A percentile compares a stretch with the other conserved stretches of the same genome.
These are phyloP conservation scores for Fomitopsis betulina DNA, from an alignment of 1,284 basidiomycete species.

Conservation along the genomic window DNA sequence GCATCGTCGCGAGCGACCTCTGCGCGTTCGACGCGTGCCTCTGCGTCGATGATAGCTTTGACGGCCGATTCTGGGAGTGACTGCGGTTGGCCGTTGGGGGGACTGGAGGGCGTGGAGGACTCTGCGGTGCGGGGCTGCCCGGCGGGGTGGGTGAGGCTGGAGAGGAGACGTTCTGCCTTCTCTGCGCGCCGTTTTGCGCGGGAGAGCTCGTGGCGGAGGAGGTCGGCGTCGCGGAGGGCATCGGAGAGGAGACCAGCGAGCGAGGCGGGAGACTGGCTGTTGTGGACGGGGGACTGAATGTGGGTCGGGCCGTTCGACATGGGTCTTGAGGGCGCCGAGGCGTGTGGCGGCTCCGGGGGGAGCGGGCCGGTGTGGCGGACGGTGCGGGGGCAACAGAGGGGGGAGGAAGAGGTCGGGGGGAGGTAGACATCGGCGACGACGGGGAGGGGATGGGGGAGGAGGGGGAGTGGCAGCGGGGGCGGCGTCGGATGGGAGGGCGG, in stretches of 20 bases:
- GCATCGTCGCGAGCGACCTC: conserved; percentile 56
- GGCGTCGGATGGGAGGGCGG: conserved; percentile 15
- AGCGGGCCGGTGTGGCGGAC: conserved; percentile 17
- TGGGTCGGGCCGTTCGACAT: conserved; percentile 9
- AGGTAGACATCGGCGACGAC: conserved; percentile 7
- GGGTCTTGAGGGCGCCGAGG: conserved; percentile 9
- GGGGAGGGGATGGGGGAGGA: conserved; percentile 1
- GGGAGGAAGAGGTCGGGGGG: conserved; percentile 15
- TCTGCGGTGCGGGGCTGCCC: conserved; percentile 5
- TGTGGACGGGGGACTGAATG: too few relatives aligned
- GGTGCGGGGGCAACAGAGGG: conserved; percentile 15
- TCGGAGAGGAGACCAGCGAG: conserved; percentile 54
- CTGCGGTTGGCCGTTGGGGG: conserved; percentile 2
- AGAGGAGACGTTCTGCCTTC: conserved; percentile 46
- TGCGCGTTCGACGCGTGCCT: conserved; percentile 43
- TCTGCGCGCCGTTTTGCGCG: conserved; percentile 40
- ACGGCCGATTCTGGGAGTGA: conserved; percentile 27
- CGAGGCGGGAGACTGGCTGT: conserved; percentile 33
- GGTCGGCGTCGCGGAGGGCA: conserved; percentile 46
- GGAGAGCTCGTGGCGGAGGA: conserved; percentile 45
- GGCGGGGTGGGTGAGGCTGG: conserved; percentile 21
- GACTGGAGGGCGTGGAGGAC: conserved; percentile 16
- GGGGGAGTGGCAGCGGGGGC: conserved; percentile 4
- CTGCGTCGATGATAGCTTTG: conserved; percentile 39
- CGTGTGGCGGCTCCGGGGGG: conserved; percentile 21